A percentile compares a stretch with the other conserved stretches of the same genome.
Conservation (phyloP, 2,329 filamentous ascomycete species). For the Alternaria consortialis region DNA sequence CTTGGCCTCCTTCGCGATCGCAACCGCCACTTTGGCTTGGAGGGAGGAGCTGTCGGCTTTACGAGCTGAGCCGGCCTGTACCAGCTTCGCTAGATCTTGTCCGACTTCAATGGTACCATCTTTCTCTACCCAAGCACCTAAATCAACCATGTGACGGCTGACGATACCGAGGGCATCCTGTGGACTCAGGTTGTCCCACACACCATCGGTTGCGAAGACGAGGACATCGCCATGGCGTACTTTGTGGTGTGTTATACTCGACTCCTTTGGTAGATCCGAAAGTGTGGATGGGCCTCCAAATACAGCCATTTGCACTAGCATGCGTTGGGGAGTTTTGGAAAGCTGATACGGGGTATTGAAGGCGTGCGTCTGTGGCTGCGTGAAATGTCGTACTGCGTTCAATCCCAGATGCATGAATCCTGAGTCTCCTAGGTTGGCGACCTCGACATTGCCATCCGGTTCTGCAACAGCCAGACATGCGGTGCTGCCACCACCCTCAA, state of each 20-base stretch:
- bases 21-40: conserved; percentile 79
- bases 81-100: conserved; percentile 65
- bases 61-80: conserved; percentile 57
- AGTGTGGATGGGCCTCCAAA: conserved; percentile 77
- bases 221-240: conserved; percentile 91
- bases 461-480: conserved; percentile 85
- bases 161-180: conserved; percentile 87
- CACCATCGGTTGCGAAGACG: conserved; percentile 92
- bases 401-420: conserved; percentile 88
- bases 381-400: conserved; percentile 84
- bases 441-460: conserved; percentile 77
- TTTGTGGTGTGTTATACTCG: conserved; percentile 77
- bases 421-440: conserved; percentile 95
- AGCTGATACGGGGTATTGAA: conserved; percentile 99
- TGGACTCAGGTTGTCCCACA: conserved; percentile 94
- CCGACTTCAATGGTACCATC: conserved; percentile 61
- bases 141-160: conserved; percentile 76
- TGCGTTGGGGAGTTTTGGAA: conserved; percentile 81
- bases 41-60: conserved; percentile 63
- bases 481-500: conserved; percentile 88
- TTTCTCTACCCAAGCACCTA: conserved; percentile 76
- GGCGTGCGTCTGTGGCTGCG: conserved; percentile 88
- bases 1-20: conserved; percentile 84
- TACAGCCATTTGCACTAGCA: conserved; percentile 79
- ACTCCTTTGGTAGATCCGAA: conserved; percentile 84